phyloP scores from a whole-genome alignment of 169 alveolate genomes.

The Plasmodium reichenowi region DNA sequence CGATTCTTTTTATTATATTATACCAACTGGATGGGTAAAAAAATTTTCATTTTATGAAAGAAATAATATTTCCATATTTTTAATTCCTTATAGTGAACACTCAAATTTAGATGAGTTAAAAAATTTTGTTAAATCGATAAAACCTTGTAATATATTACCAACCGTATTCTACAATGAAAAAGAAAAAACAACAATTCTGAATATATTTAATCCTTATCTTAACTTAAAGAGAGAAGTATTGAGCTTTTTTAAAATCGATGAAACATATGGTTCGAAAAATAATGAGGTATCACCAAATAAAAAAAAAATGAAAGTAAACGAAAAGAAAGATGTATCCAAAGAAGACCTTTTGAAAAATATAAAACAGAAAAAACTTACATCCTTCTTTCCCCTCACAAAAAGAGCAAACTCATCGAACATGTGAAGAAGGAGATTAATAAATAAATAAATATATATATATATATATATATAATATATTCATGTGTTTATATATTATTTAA shows the following conservation, averaged over 20 bases:
- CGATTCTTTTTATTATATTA: slow-evolving; percentile 66
- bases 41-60: slow-evolving; percentile 55
- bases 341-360: slow-evolving; percentile 10
- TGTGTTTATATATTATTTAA: no score
- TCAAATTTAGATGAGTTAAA: slow-evolving; percentile 58
- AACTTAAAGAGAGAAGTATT: slow-evolving; percentile 34
- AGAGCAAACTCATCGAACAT: background rate
- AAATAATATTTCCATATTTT: slow-evolving; percentile 50
- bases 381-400: slow-evolving; percentile 50
- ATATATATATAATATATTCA: background rate
- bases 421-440: background rate
- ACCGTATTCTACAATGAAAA: slow-evolving; percentile 57
- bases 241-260: slow-evolving; percentile 28
- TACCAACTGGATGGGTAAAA: slow-evolving; percentile 77
- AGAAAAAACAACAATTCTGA: slow-evolving; percentile 37
- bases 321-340: slow-evolving; percentile 14
- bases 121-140: slow-evolving; percentile 47
- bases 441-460: slow-evolving; percentile 3
- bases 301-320: background rate
- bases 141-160: slow-evolving; percentile 71
- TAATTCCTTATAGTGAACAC: slow-evolving; percentile 76
- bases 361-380: slow-evolving; percentile 46
- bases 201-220: slow-evolving; percentile 35
- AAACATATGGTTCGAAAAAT: slow-evolving; percentile 15
- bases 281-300: slow-evolving; percentile 10